These are phyloP conservation scores for Apiospora hydei DNA, from an alignment of 2,329 filamentous ascomycete genomes.

Conservation along the genomic window DNA sequence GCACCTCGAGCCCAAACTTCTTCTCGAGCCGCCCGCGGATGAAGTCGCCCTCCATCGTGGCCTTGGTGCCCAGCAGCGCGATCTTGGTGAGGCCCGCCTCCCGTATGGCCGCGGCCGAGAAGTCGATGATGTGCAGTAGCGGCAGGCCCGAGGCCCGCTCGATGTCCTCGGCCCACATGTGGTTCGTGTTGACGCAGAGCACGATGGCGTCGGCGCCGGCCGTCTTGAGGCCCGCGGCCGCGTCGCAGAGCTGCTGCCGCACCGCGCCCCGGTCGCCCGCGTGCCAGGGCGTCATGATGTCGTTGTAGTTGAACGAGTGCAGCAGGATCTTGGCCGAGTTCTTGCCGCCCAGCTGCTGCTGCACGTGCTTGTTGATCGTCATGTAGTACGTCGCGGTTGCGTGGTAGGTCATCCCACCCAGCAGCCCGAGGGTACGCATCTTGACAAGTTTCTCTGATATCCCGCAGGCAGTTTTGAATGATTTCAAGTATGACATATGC, in stretches of 20 bases:
- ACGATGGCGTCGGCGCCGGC: slow-evolving; percentile 32
- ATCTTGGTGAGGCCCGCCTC: slow-evolving; percentile 21
- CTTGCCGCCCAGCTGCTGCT: slow-evolving; percentile 28
- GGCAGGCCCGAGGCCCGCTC: slow-evolving; percentile 27
- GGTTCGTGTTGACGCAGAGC: slow-evolving; percentile 34
- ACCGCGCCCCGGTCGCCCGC: slow-evolving; percentile 31
- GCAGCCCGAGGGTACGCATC: slow-evolving; percentile 27
- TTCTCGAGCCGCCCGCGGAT: slow-evolving; percentile 30
- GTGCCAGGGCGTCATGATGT: slow-evolving; percentile 30
- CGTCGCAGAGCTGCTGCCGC: slow-evolving; percentile 28
- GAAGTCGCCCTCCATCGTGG: slow-evolving; percentile 37
- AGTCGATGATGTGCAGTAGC: slow-evolving; percentile 33
- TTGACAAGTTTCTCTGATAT: background rate
- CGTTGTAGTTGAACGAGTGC: slow-evolving; percentile 32
- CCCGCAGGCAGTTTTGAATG: background rate
- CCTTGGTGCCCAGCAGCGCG: slow-evolving; percentile 33
- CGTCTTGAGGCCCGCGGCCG: slow-evolving; percentile 29
- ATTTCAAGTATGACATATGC: background rate
- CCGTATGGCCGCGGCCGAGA: slow-evolving; percentile 24
- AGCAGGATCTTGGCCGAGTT: slow-evolving; percentile 32
- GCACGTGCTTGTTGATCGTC: slow-evolving; percentile 33
- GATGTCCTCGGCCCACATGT: slow-evolving; percentile 30
- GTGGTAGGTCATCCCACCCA: slow-evolving; percentile 34
- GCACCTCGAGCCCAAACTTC: slow-evolving; percentile 28
- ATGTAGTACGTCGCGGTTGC: slow-evolving; percentile 33